Conservation (phyloP, 257 asterid genomes). For the Fraxinus quadrangulata region DNA sequence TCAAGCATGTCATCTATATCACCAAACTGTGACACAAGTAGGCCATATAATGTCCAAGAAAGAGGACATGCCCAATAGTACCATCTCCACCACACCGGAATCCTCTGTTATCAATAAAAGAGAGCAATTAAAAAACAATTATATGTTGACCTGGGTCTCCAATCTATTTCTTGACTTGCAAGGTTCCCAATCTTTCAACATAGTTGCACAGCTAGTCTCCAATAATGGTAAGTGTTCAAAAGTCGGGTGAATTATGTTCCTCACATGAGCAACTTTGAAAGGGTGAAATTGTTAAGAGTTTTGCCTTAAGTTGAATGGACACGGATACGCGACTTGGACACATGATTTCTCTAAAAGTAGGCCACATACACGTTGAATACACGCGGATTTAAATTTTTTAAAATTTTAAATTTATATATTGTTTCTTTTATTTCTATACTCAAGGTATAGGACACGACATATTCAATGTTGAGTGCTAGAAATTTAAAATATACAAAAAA, state of each 20-base stretch:
- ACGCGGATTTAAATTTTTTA: too few relatives aligned
- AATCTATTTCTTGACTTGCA: background rate
- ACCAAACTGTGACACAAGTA: slow-evolving; percentile 47
- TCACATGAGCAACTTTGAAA: background rate
- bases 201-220: background rate
- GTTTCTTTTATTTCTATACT: too few relatives aligned
- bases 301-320: too few relatives aligned
- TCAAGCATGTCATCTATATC: slow-evolving; percentile 27
- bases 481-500: too few relatives aligned
- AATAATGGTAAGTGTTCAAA: background rate
- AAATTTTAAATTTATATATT: too few relatives aligned
- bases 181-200: background rate
- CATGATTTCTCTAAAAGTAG: too few relatives aligned
- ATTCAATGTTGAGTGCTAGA: too few relatives aligned
- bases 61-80: slow-evolving; percentile 48
- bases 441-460: too few relatives aligned
- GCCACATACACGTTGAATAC: too few relatives aligned
- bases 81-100: slow-evolving; percentile 72
- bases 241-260: background rate
- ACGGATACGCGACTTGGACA: too few relatives aligned
- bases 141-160: background rate
- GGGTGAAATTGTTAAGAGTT: too few relatives aligned
- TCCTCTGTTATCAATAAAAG: slow-evolving; percentile 28
- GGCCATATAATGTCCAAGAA: slow-evolving; percentile 54
- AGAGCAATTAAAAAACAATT: background rate